A percentile compares a stretch with the other conserved stretches of the same genome.
Conservation (phyloP, 2,329 filamentous ascomycete species). For the Paecilomyces formosus region DNA sequence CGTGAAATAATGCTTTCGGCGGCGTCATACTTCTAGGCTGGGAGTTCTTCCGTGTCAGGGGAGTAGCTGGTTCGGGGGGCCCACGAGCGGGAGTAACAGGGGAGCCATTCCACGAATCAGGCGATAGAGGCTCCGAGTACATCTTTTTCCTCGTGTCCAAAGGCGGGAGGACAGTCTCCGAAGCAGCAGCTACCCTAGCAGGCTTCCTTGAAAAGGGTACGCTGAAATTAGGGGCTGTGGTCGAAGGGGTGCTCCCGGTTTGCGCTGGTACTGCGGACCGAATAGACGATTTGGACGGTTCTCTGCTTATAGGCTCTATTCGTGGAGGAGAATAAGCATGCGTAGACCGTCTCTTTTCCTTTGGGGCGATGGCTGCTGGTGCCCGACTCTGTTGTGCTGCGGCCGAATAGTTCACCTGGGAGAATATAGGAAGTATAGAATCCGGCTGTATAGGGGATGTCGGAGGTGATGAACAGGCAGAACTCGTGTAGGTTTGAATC, state of each 20-base stretch:
- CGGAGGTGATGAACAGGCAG: constrained; percentile 2
- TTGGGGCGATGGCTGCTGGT: constrained; percentile 5
- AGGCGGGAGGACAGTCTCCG: neutral
- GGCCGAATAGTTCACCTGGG: constrained; percentile 6
- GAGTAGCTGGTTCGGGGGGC: neutral
- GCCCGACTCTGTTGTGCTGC: constrained; percentile 12
- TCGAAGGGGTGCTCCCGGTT: constrained; percentile 21
- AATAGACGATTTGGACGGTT: constrained; percentile 13
- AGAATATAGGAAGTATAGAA: constrained; percentile 8
- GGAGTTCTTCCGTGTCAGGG: neutral
- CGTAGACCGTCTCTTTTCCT: constrained; percentile 20
- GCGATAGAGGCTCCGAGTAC: neutral
- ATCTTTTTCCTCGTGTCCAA: neutral
- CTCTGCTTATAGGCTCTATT: constrained; percentile 7
- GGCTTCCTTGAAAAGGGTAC: constrained; percentile 34
- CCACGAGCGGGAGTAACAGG: neutral
- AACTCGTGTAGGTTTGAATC: constrained; percentile 14
- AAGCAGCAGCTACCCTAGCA: neutral
- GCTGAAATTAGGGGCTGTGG: constrained; percentile 34
- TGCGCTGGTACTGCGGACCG: constrained; percentile 18
- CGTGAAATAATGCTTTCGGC: neutral
- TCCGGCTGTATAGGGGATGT: constrained; percentile 7
- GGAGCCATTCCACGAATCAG: neutral
- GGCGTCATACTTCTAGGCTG: neutral
- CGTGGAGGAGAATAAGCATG: constrained; percentile 9